Percentiles rank a stretch among this genome's conserved stretches.
Conservation (phyloP, 306 rosid species). For the Vachellia collinsii region DNA sequence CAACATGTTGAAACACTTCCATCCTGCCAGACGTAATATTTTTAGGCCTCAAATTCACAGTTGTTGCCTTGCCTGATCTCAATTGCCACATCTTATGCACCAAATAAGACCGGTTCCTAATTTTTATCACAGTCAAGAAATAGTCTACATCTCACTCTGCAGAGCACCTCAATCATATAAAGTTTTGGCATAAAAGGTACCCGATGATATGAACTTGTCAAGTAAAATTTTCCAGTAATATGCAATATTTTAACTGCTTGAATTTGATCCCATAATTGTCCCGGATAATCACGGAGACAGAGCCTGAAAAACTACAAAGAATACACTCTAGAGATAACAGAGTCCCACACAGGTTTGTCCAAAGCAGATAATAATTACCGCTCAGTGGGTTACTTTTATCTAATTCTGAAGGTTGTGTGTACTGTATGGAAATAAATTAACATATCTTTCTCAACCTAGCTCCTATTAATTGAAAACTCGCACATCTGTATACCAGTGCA, state of each 20-base stretch:
- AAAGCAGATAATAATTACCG: not conserved
- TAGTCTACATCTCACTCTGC: not conserved
- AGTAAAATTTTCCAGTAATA: conserved; percentile 2
- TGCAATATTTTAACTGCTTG: not conserved
- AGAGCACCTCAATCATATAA: not conserved
- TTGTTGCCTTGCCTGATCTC: not conserved
- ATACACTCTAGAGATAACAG: not conserved
- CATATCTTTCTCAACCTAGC: not conserved
- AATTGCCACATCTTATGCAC: not conserved
- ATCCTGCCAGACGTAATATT: no score
- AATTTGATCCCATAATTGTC: not conserved
- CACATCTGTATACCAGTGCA: not conserved
- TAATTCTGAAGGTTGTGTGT: not conserved
- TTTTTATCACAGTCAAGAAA: not conserved
- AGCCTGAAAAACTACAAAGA: not conserved
- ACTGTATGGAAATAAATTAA: not conserved
- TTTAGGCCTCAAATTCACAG: not conserved
- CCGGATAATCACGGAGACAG: not conserved
- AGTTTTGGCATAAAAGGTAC: not conserved
- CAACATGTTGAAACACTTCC: not conserved
- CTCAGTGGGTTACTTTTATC: not conserved
- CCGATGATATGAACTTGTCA: not conserved
- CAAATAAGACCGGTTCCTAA: not conserved
- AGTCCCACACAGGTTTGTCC: not conserved
- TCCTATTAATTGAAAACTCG: not conserved